Percentiles rank a stretch among this genome's conserved stretches.
phyloP scores from a whole-genome alignment of 75 land plant species.

The Pseudotsuga menziesii region DNA sequence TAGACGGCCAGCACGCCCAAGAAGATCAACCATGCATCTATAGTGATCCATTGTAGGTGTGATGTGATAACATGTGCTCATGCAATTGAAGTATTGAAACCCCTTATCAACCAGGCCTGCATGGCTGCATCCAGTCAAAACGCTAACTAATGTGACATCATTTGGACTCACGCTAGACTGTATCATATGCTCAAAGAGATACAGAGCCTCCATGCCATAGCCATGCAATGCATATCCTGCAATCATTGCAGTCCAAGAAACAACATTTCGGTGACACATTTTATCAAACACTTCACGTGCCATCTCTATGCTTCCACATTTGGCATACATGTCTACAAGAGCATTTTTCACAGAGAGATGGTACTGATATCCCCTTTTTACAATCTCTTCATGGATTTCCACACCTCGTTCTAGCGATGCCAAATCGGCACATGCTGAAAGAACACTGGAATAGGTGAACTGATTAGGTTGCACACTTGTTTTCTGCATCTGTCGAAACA shows the following conservation, averaged over 20 bases:
- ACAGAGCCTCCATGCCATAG: constrained; percentile 10
- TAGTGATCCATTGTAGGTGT: too few relatives aligned
- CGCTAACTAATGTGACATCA: too few relatives aligned
- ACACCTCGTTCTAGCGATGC: background rate
- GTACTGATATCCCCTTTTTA: background rate
- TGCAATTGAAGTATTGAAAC: too few relatives aligned
- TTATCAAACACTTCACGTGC: constrained; percentile 24
- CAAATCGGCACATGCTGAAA: background rate
- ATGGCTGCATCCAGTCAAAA: too few relatives aligned
- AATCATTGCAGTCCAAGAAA: constrained; percentile 30
- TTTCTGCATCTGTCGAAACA: background rate
- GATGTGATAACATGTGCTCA: too few relatives aligned
- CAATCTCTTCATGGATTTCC: background rate
- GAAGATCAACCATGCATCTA: too few relatives aligned
- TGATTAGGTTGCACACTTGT: background rate
- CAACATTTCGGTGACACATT: constrained; percentile 15
- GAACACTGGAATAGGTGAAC: background rate
- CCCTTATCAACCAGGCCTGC: too few relatives aligned
- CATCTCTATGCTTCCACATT: constrained; percentile 28
- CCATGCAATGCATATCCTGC: constrained; percentile 25
- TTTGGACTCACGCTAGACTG: too few relatives aligned
- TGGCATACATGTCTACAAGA: constrained; percentile 39
- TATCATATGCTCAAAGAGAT: constrained; percentile 16
- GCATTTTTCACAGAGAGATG: constrained; percentile 30
- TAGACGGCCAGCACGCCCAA: too few relatives aligned